Evolutionary conservation across 495 filamentous ascomycete species (phyloP).

Genomic region (Bacidia gigantensis): DNA sequence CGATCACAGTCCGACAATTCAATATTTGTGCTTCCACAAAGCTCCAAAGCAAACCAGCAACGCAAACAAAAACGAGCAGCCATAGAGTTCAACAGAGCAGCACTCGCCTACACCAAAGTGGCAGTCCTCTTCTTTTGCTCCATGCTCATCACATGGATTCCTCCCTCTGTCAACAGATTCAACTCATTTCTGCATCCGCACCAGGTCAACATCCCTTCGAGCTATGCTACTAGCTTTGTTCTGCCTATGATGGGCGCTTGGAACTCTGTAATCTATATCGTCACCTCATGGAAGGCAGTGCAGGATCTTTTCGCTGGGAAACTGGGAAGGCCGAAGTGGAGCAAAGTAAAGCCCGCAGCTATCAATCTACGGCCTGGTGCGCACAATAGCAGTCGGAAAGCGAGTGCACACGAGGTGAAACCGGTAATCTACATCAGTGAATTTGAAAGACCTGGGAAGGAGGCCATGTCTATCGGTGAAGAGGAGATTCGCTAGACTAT

Average conservation of each 20-base stretch:
- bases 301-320: not conserved
- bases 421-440: no score
- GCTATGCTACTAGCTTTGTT: slow-evolving; percentile 58
- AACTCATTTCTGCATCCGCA: slow-evolving; percentile 49
- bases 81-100: slow-evolving; percentile 27
- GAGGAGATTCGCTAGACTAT: no score
- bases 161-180: slow-evolving; percentile 67
- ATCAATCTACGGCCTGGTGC: not conserved
- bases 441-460: no score
- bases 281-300: slow-evolving; percentile 32
- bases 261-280: slow-evolving; percentile 78
- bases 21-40: not conserved
- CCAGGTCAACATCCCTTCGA: slow-evolving; percentile 41
- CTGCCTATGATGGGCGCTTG: slow-evolving; percentile 79
- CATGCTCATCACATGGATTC: slow-evolving; percentile 72
- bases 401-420: no score
- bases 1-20: slow-evolving; percentile 1
- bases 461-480: no score
- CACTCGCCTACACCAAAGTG: slow-evolving; percentile 70
- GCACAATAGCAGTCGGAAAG: not conserved
- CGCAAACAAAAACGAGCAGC: slow-evolving; percentile 2
- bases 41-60: not conserved
- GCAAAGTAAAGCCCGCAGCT: not conserved
- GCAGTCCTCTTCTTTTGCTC: slow-evolving; percentile 73
- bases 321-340: not conserved